phyloP scores from a whole-genome alignment of 306 rosid genomes.

The Dalbergia cochinchinensis region DNA sequence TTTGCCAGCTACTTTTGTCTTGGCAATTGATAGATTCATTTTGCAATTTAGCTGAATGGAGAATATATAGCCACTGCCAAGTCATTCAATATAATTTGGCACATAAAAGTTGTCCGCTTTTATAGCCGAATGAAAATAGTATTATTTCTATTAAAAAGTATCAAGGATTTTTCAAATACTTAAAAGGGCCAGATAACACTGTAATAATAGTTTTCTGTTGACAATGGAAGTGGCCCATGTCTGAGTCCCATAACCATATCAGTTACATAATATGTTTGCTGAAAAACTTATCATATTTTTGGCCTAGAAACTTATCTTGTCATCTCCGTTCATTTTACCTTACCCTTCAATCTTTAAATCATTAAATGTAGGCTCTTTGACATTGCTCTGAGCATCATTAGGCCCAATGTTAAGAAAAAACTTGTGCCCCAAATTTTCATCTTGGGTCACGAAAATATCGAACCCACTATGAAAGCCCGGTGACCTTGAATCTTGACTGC shows the following conservation, averaged over 20 bases:
- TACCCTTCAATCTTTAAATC: background rate
- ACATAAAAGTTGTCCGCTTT: constrained; percentile 28
- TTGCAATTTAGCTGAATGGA: constrained; percentile 29
- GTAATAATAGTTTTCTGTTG: no score
- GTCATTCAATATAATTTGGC: constrained; percentile 4
- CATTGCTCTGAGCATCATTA: background rate
- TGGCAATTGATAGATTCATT: constrained; percentile 18
- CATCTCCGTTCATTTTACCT: background rate
- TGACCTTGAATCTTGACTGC: background rate
- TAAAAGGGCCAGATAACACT: no score
- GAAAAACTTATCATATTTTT: no score
- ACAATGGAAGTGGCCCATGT: constrained; percentile 11
- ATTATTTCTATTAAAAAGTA: background rate
- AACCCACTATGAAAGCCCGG: constrained; percentile 3
- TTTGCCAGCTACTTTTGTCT: constrained; percentile 37
- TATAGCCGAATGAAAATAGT: constrained; percentile 28
- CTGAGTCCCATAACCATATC: background rate
- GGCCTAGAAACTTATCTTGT: background rate
- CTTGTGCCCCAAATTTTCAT: background rate
- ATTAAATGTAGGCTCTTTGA: background rate
- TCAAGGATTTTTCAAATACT: no score
- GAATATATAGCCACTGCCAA: background rate
- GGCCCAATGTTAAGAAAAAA: background rate
- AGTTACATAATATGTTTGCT: background rate
- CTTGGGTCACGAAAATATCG: background rate